phyloP scores from a whole-genome alignment of 768 basidiomycete genomes.

The Collybia nuda region DNA sequence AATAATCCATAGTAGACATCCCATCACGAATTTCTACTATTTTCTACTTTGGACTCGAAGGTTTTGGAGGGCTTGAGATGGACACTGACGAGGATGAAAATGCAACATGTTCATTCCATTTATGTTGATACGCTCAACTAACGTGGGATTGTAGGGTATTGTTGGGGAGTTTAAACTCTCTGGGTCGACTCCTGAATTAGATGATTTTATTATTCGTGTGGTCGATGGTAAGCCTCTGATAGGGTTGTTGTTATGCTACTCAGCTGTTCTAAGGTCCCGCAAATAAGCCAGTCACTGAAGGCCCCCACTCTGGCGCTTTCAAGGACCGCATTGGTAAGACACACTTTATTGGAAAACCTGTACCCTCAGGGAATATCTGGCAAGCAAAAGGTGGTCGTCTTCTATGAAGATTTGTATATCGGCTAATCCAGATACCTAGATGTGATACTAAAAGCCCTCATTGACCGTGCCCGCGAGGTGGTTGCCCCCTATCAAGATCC shows the following conservation, averaged over 20 bases:
- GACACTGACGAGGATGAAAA: slow-evolving; percentile 75
- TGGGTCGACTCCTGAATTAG: slow-evolving; percentile 77
- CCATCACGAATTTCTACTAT: slow-evolving; percentile 73
- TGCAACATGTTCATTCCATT: slow-evolving; percentile 39
- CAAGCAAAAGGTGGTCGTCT: slow-evolving; percentile 66
- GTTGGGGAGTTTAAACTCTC: slow-evolving; percentile 66
- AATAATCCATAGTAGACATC: slow-evolving; percentile 24
- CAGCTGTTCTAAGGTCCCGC: slow-evolving; percentile 45
- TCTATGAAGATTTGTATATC: no score
- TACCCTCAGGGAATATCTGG: slow-evolving; percentile 73
- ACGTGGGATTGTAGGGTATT: slow-evolving; percentile 55
- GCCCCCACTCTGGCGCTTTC: slow-evolving; percentile 59
- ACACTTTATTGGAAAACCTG: slow-evolving; percentile 62
- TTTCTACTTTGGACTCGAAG: slow-evolving; percentile 88
- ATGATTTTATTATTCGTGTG: slow-evolving; percentile 79
- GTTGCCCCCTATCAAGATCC: slow-evolving; percentile 55
- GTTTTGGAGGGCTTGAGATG: slow-evolving; percentile 79
- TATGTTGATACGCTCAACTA: background rate
- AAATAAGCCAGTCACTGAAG: slow-evolving; percentile 54
- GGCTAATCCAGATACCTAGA: slow-evolving; percentile 38
- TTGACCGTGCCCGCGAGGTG: slow-evolving; percentile 54
- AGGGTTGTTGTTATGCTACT: background rate
- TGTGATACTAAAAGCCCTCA: slow-evolving; percentile 57
- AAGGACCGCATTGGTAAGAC: slow-evolving; percentile 65
- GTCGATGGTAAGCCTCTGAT: slow-evolving; percentile 57